Evolutionary conservation across 768 basidiomycete species (phyloP).

Genomic region (Boletus insuetus): DNA sequence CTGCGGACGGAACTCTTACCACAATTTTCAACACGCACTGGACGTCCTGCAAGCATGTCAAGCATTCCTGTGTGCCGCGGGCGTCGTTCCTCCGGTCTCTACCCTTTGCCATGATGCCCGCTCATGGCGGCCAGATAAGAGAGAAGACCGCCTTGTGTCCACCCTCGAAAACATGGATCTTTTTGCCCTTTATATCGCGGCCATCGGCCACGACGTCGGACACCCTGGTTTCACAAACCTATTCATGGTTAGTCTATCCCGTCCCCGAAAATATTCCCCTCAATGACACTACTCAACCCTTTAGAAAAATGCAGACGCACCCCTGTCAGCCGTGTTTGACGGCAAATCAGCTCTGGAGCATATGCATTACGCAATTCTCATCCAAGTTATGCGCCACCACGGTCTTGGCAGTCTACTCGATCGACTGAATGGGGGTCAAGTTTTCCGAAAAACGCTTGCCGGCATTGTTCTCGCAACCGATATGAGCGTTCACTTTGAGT

Average conservation of each 20-base stretch:
- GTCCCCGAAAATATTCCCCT: not conserved
- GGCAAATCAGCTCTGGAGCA: conserved; percentile 89
- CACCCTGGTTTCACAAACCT: conserved; percentile 93
- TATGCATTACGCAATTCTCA: conserved; percentile 83
- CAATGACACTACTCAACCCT: conserved; percentile 1
- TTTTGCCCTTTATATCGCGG: conserved; percentile 83
- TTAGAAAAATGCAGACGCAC: conserved; percentile 92
- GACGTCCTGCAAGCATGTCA: conserved; percentile 95
- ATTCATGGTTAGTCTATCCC: conserved; percentile 72
- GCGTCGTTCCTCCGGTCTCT: conserved; percentile 75
- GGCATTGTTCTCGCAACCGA: conserved; percentile 90
- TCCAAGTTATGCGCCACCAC: conserved; percentile 77
- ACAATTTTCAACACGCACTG: conserved; percentile 96
- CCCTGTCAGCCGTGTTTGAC: conserved; percentile 84
- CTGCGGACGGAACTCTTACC: conserved; percentile 88
- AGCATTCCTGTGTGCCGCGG: conserved; percentile 75
- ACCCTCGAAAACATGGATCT: conserved; percentile 65
- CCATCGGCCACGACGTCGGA: conserved; percentile 96
- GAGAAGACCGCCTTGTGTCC: conserved; percentile 35
- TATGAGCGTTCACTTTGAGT: conserved; percentile 86
- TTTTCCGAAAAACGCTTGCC: conserved; percentile 71
- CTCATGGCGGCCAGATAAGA: conserved; percentile 39
- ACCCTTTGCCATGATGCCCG: conserved; percentile 45
- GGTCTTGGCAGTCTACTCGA: conserved; percentile 71
- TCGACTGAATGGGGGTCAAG: conserved; percentile 41